Base-by-base conservation (phyloP, 768 basidiomycete species). In the Grammothele lineata region DNA sequence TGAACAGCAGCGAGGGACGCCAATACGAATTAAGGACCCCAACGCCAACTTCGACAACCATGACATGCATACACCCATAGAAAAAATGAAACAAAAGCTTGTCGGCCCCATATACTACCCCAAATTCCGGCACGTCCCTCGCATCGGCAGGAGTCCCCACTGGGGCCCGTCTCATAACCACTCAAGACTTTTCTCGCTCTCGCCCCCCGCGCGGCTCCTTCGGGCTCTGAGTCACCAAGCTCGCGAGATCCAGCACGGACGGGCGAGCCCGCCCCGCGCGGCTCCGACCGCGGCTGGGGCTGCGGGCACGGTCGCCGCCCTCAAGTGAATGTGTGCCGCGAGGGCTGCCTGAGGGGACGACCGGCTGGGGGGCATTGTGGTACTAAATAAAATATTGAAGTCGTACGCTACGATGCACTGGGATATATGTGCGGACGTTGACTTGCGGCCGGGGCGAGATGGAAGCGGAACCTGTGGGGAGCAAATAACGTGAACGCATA, bases 21-120 rank as follows among this genome's bases (percentile, higher is more conserved):
- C n/a, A n/a, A n/a, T n/a, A n/a, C n/a, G n/a, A n/a, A n/a, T n/a
- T n/a, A n/a, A n/a, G n/a, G n/a, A n/a, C n/a, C n/a, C n/a, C n/a
- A n/a, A n/a, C n/a, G n/a, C n/a, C n/a, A n/a, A n/a, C n/a, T n/a
- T n/a, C n/a, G n/a, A n/a, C n/a, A n/a, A n/a, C n/a, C n/a, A n/a
- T n/a, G n/a, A n/a, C n/a, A n/a, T n/a, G n/a, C n/a, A n/a, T n/a
- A n/a, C n/a, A n/a, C n/a, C n/a, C n/a, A n/a, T n/a, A n/a, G n/a
- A 25, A 41, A 25, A 19, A 22, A 22, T 22, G n/a, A 23, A 23
- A 5, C 2, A 18, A 33, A 34, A 23, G 17, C 43, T 72, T 87
- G 81, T 88, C 50, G 64, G 84, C 86, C 81, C 72, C 85, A 81
- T 70, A 87, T 88, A 88, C 86, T 87, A 88, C 85, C 68, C 84